Conservation (phyloP, 129 eudicot genomes). For the carrot (Daucus carota) region DH1_v3.0 NC_030381.2:5700501-5701000, state of each 20-base stretch:
- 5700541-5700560: too few relatives aligned
- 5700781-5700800: background rate
- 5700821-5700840: too few relatives aligned
- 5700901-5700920: background rate
- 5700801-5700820: background rate
- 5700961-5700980: conserved; percentile 7
- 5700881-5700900: background rate
- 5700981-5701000: too few relatives aligned
- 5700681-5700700: background rate
- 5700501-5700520: too few relatives aligned
- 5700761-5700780: background rate
- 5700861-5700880: background rate
- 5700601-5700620: too few relatives aligned
- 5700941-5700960: conserved; percentile 1
- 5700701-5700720: background rate
- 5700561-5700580: too few relatives aligned
- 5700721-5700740: background rate
- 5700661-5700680: too few relatives aligned
- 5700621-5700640: too few relatives aligned
- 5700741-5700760: too few relatives aligned
- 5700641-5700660: background rate
- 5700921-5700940: background rate
- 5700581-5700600: too few relatives aligned
- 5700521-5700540: too few relatives aligned
- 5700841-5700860: too few relatives aligned